Conservation (phyloP, 1,284 basidiomycete genomes). For the Malassezia sp. region DNA sequence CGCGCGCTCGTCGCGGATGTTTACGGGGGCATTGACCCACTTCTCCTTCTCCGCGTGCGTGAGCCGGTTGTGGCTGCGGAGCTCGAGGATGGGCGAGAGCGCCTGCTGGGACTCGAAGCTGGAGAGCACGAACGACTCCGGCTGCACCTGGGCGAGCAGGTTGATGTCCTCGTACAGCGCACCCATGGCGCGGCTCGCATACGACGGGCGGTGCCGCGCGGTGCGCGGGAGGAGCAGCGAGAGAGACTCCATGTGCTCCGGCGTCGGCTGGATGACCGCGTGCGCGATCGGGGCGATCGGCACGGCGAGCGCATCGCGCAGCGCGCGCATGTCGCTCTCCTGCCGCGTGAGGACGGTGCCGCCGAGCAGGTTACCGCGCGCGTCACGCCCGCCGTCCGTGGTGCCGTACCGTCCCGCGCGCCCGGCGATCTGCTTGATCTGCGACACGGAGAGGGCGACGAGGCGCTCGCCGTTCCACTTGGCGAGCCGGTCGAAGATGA, state of each 20-base stretch:
- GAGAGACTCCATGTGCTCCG: conserved; percentile 43
- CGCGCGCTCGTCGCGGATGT: conserved; percentile 49
- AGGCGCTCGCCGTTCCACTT: conserved; percentile 62
- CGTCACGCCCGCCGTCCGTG: conserved; percentile 5
- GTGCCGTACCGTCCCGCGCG: conserved; percentile 84
- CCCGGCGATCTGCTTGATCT: conserved; percentile 92
- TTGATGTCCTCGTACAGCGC: conserved; percentile 51
- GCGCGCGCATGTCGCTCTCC: conserved; percentile 57
- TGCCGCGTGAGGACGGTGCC: conserved; percentile 57
- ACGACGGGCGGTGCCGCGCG: conserved; percentile 43
- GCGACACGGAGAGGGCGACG: conserved; percentile 59
- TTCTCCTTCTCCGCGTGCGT: conserved; percentile 52
- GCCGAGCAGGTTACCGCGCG: conserved; percentile 5
- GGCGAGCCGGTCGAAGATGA: conserved; percentile 65
- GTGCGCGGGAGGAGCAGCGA: conserved; percentile 48
- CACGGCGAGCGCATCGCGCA: conserved; percentile 51
- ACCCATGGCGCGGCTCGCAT: conserved; percentile 40
- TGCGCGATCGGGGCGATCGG: conserved; percentile 50
- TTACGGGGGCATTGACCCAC: conserved; percentile 51
- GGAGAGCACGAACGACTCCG: conserved; percentile 50
- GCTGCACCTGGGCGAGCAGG: conserved; percentile 52
- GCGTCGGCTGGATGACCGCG: conserved; percentile 48
- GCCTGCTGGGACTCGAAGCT: conserved; percentile 45
- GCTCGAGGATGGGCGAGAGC: conserved; percentile 44
- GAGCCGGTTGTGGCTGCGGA: conserved; percentile 49